Base-by-base conservation (phyloP, 2,329 filamentous ascomycete species). In the Aspergillus quadrilineatus region DNA sequence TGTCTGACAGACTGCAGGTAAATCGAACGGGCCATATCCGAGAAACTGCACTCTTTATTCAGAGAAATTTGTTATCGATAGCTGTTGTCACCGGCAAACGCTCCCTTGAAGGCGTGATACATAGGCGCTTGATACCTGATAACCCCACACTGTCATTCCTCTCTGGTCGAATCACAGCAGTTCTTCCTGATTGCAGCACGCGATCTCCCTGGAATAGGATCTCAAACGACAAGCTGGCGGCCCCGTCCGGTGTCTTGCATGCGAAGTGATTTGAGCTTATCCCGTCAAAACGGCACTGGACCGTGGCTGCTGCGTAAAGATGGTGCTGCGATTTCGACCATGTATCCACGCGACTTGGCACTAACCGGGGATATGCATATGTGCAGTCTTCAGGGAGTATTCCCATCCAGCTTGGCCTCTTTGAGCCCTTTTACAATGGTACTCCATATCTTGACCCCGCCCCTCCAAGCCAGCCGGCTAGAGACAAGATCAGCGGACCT, bases 401-500 rank as follows among this genome's bases (percentile, higher is more conserved):
- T 47, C 22, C 32, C 34, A 26, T 42, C 22, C 26, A 48, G 39
- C 22, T 48, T 4, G 51, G 43, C 14, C 26, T 28, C 26, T 29
- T 45, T 30, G 17, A 14, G 22, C 15, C 17, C 26, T 14, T 22
- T 29, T 9, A 14, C 22, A 29, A 14, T 32, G 29, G 26, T 14
- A 36, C 29, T 36, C 34, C 29, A 42, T 41, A 12, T 32, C 50
- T 46, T 2, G 46, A 63, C 60, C 60, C 60, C 61, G 58, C 60
- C 51, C 60, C 56, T 53, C 57, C 55, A 32, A 49, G 36, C 50
- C 29, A 43, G 34, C 53, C 43, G 15, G 44, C 37, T 42, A 49
- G 39, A 32, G 57, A 60, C 47, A 53, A 42, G 60, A 65, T 63
- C 62, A 44, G 53, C 62, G 53, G 63, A 63, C 64, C 58, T 58